Evolutionary conservation across 192 early-diverging fungal genomes (phyloP).

Genomic region (Jimgerdemannia flammicorona): DNA sequence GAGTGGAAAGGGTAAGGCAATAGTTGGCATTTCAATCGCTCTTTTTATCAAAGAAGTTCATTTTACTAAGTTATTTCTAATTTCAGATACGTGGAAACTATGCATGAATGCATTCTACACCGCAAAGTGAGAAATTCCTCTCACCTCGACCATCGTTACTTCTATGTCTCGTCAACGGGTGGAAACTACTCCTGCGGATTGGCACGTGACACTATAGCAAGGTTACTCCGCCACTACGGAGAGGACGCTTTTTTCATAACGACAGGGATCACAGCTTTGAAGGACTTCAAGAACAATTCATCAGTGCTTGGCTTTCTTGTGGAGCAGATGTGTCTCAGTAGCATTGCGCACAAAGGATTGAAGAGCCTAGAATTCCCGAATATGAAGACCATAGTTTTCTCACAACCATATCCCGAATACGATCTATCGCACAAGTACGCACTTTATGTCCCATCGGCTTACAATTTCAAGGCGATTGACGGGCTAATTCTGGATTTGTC

Average conservation of each 20-base stretch:
- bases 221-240: too few species aligned
- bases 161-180: background rate
- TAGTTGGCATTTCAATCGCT: too few species aligned
- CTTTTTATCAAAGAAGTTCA: too few species aligned
- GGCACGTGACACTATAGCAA: too few species aligned
- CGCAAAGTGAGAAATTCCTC: too few species aligned
- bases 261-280: too few species aligned
- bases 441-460: slow-evolving; percentile 7
- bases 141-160: slow-evolving; percentile 7
- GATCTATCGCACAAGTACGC: background rate
- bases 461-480: slow-evolving; percentile 8
- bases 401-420: background rate
- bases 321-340: slow-evolving; percentile 2
- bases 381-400: background rate
- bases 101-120: slow-evolving; percentile 1
- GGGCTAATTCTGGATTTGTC: background rate
- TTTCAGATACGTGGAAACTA: slow-evolving; percentile 1
- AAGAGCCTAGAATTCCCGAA: background rate
- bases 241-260: too few species aligned
- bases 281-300: too few species aligned
- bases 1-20: too few species aligned
- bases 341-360: slow-evolving; percentile 1
- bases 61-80: too few species aligned
- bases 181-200: background rate
- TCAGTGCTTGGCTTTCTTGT: background rate